Conservation (phyloP, 345 rosid species). For the Eucalyptus fibrosa region DNA sequence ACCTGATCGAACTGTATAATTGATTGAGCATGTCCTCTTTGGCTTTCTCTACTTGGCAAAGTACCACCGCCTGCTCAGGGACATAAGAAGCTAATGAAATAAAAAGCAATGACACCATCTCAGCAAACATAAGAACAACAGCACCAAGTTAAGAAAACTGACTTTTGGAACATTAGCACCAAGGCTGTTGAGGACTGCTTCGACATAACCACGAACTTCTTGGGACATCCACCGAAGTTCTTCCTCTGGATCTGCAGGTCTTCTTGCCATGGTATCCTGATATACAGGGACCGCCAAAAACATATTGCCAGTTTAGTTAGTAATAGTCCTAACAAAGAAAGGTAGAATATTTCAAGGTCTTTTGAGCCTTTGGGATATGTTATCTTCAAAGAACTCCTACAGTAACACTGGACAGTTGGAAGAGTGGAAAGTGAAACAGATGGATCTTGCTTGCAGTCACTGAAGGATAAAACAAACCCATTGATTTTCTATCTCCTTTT, state of each 20-base stretch:
- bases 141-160: not conserved
- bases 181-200: conserved; percentile 88
- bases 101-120: not conserved
- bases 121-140: not conserved
- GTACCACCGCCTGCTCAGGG: conserved; percentile 75
- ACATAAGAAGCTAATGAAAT: not conserved
- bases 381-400: not conserved
- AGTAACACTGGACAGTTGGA: not conserved
- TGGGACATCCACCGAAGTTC: conserved; percentile 98
- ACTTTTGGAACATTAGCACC: conserved; percentile 95
- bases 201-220: conserved; percentile 95
- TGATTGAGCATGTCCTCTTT: conserved; percentile 98
- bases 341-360: not conserved
- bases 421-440: not conserved
- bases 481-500: not conserved
- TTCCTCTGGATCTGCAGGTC: conserved; percentile 89
- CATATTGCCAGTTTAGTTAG: not conserved
- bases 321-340: not conserved
- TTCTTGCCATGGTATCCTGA: conserved; percentile 76
- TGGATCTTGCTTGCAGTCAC: not conserved
- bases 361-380: not conserved
- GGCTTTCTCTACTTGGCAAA: conserved; percentile 96
- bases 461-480: not conserved
- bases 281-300: not conserved
- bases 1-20: conserved; percentile 87